Evolutionary conservation across 73 alveolate genomes (phyloP).

Genomic region (Paramecium biaurelia): DNA sequence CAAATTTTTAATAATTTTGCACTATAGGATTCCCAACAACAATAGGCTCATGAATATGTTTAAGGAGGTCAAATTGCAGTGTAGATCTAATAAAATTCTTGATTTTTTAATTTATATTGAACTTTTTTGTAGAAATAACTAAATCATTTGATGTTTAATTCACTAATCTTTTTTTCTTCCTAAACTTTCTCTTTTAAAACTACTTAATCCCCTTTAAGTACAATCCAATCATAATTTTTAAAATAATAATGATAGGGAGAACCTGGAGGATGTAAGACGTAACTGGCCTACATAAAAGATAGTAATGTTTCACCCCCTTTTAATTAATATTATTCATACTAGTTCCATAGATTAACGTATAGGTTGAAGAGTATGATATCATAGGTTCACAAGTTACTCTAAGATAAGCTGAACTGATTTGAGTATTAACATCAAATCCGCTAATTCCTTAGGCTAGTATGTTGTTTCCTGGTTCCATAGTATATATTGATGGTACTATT

Average conservation of each 20-base stretch:
- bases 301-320: slow-evolving; percentile 35
- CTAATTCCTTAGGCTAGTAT: slow-evolving; percentile 22
- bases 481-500: neutral
- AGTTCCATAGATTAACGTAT: slow-evolving; percentile 5
- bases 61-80: neutral
- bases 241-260: neutral
- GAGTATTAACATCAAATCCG: slow-evolving; percentile 7
- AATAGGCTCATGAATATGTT: neutral
- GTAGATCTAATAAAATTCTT: neutral
- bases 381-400: slow-evolving; percentile 14
- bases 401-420: neutral
- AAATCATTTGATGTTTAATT: neutral
- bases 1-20: slow-evolving; percentile 69
- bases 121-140: neutral
- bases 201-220: neutral
- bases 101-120: neutral
- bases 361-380: neutral
- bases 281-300: neutral
- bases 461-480: neutral
- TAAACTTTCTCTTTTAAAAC: neutral
- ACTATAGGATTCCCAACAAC: neutral
- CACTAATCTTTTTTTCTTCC: neutral
- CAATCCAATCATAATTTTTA: neutral
- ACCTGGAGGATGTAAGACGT: slow-evolving; percentile 31
- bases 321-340: neutral